Base-by-base conservation (phyloP, 345 rosid species). In the Lepidium sativum region DNA sequence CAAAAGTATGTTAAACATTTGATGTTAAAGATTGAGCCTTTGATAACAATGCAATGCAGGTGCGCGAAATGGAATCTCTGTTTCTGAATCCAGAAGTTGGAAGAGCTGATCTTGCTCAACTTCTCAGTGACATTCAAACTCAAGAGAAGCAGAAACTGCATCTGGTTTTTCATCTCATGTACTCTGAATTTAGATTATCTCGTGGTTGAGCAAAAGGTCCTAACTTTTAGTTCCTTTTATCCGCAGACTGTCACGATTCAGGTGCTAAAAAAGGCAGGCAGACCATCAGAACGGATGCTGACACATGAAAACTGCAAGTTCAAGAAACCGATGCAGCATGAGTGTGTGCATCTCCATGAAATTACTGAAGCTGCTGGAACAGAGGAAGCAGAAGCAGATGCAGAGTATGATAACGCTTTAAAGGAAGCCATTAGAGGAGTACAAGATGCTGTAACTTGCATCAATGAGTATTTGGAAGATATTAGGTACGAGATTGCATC, bases 301-400 rank as follows among this genome's bases (percentile, higher is more conserved):
- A 84, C 83, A 74, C 97, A 89, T 31, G 83, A 82, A 65, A 87
- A 83, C 27, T 89, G 96, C 80, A 79, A 70, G 54, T 89, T 84
- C 72, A 75, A 73, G 78, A 82, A 79, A 29, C 91, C 88, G 20
- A 78, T 77, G 86, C 82, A 76, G 74, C 94, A 87, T 33, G 87
- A 89, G 54, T 86, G 97, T 23, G 75, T 83, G 29, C 94, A 87
- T 72, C 83, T 92, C 39, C 87, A 78, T n/a, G 96, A 92, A 81
- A 89, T 89, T 71, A 89, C 96, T 0, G 96, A 84, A 75, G 89
- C 80, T 2, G 76, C 69, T 5, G 97, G 94, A 64, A 92, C 96
- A n/a, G 94, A 89, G 73, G 97, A 85, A 68, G 97, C 87, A 5
- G 97, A 92, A 65, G 94, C 91, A 3, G 91, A 87, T 76, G 94